Evolutionary conservation across 2,329 filamentous ascomycete genomes (phyloP), one percentile per base, ranked within the genome.

Genomic region (Fusarium coffeatum): DNA sequence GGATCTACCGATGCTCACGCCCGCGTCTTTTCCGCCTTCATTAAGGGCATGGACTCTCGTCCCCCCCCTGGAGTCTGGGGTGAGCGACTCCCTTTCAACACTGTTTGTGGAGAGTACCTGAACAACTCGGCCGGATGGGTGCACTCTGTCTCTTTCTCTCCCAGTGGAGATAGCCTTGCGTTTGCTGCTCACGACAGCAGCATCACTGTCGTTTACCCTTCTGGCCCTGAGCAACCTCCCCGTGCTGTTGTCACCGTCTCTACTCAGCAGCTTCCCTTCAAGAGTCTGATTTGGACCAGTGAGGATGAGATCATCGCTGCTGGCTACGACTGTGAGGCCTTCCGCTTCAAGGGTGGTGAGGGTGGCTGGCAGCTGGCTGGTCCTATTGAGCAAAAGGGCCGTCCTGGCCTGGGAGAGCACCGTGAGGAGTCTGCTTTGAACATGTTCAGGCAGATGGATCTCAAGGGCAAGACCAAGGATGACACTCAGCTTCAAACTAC

Each of bases 391-490:
- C 84, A 85, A 50, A 94, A 94, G 82, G 85, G 88, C 51, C 83
- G 86, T 8, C 84, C 86, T 28, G 90, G 88, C 43, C 79, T 85
- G 58, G 89, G 87, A 61, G 87, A 88, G 58, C 83, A 84, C 63
- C 87, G 92, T 32, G 96, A 98, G 81, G 96, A 98, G 80, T 96
- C 92, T 71, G 96, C 96, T 25, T 84, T 98, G 79, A 97, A 98
- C 82, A 97, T 98, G 93, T 99, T 99, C 84, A 89, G 90, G 76
- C 94, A 98, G 84, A 98, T 99, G 96, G 96, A 99, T 81, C 86
- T 99, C 71, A 97, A 96, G 86, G 96, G 96, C 68, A 97, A 97
- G 82, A 84, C 86, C 59, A 93, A 93, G 78, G 94, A 97, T 76
- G 94, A 98, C 79, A 98, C 94, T 6, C 93, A 97, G 83, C 86